Percentiles rank a stretch among this genome's conserved stretches.
Evolutionary conservation across 352 stramenopile genomes (phyloP).

Genomic region (Phytophthora nicotianae): DNA sequence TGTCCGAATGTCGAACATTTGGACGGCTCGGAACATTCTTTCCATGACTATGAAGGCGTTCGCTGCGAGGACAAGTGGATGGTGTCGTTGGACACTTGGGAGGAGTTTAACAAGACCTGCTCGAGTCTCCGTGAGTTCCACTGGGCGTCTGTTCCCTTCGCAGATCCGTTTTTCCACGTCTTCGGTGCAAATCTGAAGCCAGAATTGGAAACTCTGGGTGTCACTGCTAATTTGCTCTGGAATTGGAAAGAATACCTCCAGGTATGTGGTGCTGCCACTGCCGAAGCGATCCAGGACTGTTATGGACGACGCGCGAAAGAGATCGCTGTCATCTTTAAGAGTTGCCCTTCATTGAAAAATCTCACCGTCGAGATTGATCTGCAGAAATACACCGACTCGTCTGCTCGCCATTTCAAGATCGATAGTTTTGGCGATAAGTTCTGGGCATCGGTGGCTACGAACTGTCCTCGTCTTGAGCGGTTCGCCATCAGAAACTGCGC

Average conservation of each 20-base stretch:
- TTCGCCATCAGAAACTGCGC: slow-evolving; percentile 33
- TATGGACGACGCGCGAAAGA: slow-evolving; percentile 27
- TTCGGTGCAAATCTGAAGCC: slow-evolving; percentile 40
- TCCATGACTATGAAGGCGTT: slow-evolving; percentile 24
- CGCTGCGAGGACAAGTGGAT: slow-evolving; percentile 36
- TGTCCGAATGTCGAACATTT: slow-evolving; percentile 34
- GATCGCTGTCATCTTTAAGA: slow-evolving; percentile 14
- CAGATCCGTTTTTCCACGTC: slow-evolving; percentile 36
- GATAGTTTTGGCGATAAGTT: slow-evolving; percentile 38
- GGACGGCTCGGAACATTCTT: slow-evolving; percentile 21
- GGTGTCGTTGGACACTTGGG: slow-evolving; percentile 28
- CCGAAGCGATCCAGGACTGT: neutral
- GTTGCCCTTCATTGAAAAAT: slow-evolving; percentile 29
- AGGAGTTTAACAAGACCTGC: slow-evolving; percentile 30
- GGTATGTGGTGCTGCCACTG: slow-evolving; percentile 4
- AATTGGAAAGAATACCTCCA: slow-evolving; percentile 37
- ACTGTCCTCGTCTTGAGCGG: slow-evolving; percentile 32
- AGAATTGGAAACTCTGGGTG: slow-evolving; percentile 19
- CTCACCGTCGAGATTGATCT: slow-evolving; percentile 43
- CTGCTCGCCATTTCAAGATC: slow-evolving; percentile 19
- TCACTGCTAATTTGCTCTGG: slow-evolving; percentile 43
- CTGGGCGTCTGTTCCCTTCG: slow-evolving; percentile 34
- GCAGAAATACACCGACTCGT: slow-evolving; percentile 17
- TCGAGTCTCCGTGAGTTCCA: slow-evolving; percentile 30
- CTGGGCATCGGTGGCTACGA: slow-evolving; percentile 3